These are phyloP conservation scores for Trichoderma guizhouense DNA, from an alignment of 2,329 filamentous ascomycete genomes.

Conservation along the genomic window DNA sequence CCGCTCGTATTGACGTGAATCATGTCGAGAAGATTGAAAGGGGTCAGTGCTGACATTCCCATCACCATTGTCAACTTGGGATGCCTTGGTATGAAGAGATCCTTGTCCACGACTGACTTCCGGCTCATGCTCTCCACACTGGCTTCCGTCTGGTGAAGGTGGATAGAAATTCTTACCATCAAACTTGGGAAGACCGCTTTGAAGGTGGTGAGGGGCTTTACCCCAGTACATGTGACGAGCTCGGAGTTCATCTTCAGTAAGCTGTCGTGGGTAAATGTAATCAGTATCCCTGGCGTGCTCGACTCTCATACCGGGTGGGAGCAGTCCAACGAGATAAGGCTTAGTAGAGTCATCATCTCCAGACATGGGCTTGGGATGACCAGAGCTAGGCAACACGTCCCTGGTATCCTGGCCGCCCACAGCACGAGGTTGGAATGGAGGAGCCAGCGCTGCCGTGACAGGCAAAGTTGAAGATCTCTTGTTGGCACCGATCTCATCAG, in stretches of 20 bases:
- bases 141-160: slow-evolving; percentile 48
- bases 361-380: not conserved
- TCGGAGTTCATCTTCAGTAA: slow-evolving; percentile 57
- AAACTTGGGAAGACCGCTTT: slow-evolving; percentile 57
- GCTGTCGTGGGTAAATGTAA: slow-evolving; percentile 53
- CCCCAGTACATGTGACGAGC: slow-evolving; percentile 62
- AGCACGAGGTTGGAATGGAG: slow-evolving; percentile 46
- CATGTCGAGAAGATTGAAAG: not conserved
- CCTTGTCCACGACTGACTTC: not conserved
- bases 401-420: slow-evolving; percentile 17
- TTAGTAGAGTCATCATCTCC: not conserved
- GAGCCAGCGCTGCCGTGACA: slow-evolving; percentile 46
- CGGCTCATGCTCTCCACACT: slow-evolving; percentile 17
- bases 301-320: slow-evolving; percentile 44
- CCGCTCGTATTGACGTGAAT: not conserved
- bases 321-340: slow-evolving; percentile 55
- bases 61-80: not conserved
- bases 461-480: slow-evolving; percentile 39
- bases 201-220: slow-evolving; percentile 48
- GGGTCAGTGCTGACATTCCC: not conserved
- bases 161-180: slow-evolving; percentile 64
- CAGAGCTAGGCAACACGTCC: not conserved
- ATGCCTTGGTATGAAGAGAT: not conserved
- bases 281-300: slow-evolving; percentile 43
- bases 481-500: slow-evolving; percentile 22